phyloP scores from a whole-genome alignment of 148 eudicot genomes.

The Camellia lanceoleosa region DNA sequence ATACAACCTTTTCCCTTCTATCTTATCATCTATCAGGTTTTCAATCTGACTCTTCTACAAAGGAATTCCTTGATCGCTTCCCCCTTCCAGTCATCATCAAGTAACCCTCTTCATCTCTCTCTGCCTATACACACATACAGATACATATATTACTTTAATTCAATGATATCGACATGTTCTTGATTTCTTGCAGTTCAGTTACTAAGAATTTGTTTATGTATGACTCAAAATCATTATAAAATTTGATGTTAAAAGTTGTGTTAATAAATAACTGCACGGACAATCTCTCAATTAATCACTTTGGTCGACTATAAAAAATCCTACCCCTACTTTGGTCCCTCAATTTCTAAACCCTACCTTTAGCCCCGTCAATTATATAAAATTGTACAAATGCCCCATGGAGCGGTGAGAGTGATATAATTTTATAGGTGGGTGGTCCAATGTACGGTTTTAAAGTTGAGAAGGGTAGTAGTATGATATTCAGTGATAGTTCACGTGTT shows the following conservation, averaged over 20 bases:
- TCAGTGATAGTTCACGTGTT: too few species aligned
- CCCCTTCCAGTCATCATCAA: constrained; percentile 77
- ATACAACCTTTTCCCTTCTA: not conserved
- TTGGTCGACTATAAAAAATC: too few species aligned
- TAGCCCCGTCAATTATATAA: too few species aligned
- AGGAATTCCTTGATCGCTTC: constrained; percentile 63
- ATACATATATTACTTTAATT: not conserved
- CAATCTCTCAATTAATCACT: too few species aligned
- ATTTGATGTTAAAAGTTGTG: constrained; percentile 2
- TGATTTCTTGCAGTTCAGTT: not conserved
- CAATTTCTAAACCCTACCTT: too few species aligned
- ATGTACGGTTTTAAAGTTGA: too few species aligned
- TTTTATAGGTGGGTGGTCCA: too few species aligned
- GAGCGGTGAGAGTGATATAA: too few species aligned
- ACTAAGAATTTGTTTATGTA: not conserved
- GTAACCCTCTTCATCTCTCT: constrained; percentile 28
- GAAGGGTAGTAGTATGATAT: too few species aligned
- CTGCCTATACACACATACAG: not conserved
- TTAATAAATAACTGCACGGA: too few species aligned
- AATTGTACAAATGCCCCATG: too few species aligned
- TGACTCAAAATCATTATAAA: not conserved
- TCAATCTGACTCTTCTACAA: constrained; percentile 51
- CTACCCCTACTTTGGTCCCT: too few species aligned
- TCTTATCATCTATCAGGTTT: constrained; percentile 35
- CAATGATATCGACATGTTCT: not conserved